These are phyloP conservation scores for Sarocladium kiliense DNA, from an alignment of 2,329 filamentous ascomycete genomes.

Conservation along the genomic window DNA sequence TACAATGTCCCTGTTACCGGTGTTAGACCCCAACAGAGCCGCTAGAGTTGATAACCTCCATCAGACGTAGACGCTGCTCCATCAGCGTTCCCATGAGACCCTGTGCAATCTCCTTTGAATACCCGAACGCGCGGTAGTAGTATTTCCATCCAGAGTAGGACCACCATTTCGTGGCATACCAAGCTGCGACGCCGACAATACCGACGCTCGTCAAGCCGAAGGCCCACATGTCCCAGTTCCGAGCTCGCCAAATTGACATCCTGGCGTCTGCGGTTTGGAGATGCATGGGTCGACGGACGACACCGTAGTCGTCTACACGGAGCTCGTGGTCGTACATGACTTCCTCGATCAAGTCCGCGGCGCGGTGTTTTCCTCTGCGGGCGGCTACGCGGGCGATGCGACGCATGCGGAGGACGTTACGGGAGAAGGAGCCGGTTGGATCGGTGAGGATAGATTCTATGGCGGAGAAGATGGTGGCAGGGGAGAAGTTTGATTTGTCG, in stretches of 20 bases:
- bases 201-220: conserved; percentile 14
- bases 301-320: conserved; percentile 13
- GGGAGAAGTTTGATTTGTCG: conserved; percentile 30
- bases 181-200: not conserved
- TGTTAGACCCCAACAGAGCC: not conserved
- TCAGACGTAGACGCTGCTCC: not conserved
- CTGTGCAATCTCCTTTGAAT: not conserved
- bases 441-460: conserved; percentile 23
- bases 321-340: conserved; percentile 31
- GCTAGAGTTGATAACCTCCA: not conserved
- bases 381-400: conserved; percentile 32
- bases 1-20: not conserved
- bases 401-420: conserved; percentile 30
- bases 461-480: conserved; percentile 24
- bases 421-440: conserved; percentile 20
- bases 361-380: conserved; percentile 28
- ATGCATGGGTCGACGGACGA: conserved; percentile 30
- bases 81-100: not conserved
- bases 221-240: conserved; percentile 32
- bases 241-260: conserved; percentile 32
- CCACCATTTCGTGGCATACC: conserved; percentile 1
- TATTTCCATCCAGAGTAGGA: conserved; percentile 3
- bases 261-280: conserved; percentile 37
- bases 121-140: not conserved
- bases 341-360: conserved; percentile 36